Conservation (phyloP, 768 basidiomycete genomes). For the Trametes cinnabarina region DNA sequence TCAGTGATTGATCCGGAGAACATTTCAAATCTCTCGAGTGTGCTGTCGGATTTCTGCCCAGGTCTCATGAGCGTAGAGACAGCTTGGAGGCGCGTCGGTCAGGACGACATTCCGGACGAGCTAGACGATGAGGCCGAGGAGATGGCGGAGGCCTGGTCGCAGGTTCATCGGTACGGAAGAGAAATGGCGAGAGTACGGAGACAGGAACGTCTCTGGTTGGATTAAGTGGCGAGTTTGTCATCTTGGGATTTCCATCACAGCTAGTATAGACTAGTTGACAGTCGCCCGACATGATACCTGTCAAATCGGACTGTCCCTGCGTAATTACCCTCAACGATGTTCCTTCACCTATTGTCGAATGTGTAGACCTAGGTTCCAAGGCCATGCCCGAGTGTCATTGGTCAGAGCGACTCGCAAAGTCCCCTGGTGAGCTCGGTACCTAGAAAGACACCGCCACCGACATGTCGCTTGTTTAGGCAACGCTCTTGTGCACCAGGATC, state of each 20-base stretch:
- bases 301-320: too few relatives aligned
- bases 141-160: neutral
- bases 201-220: constrained; percentile 10
- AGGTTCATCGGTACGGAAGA: neutral
- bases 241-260: too few relatives aligned
- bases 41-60: constrained; percentile 17
- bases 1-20: neutral
- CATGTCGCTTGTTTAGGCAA: constrained; percentile 2
- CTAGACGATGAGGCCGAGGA: neutral
- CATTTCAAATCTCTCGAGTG: constrained; percentile 4
- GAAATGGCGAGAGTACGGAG: constrained; percentile 10
- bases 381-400: too few relatives aligned
- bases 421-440: neutral
- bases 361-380: too few relatives aligned
- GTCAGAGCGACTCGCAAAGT: too few relatives aligned
- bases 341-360: too few relatives aligned
- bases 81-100: constrained; percentile 8
- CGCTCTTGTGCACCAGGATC: constrained; percentile 3
- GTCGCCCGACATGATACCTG: too few relatives aligned
- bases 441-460: constrained; percentile 2
- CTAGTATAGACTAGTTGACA: too few relatives aligned
- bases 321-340: too few relatives aligned
- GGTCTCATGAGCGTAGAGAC: neutral
- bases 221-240: too few relatives aligned
- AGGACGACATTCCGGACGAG: neutral